Base-by-base conservation (phyloP, 345 rosid species). In the Nephelium lappaceum region DNA sequence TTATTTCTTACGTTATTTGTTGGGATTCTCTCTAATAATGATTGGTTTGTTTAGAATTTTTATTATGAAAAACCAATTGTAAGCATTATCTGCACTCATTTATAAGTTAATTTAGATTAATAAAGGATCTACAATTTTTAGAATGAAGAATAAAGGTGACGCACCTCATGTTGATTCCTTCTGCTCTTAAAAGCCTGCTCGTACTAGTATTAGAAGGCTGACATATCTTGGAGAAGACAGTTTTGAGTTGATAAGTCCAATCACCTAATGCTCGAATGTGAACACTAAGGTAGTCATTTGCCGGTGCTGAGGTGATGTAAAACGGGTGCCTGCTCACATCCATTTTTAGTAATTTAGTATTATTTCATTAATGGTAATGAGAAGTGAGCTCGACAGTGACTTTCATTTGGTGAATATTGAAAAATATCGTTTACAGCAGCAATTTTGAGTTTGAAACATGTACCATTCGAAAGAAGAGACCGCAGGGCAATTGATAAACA, bases 221-320 rank as follows among this genome's bases (percentile, higher is more conserved):
- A 61, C 94, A 92, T 14, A 82, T 94, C 87, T 92, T 88, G 0
- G 98, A 87, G 86, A 94, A 94, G 49, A 91, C 95, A 11, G 80
- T 81, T 41, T 87, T 89, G 75, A 94, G 89, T 73, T 92, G 94
- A 43, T 93, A 72, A 0, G 98, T 94, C 98, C 98, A 94, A 76
- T 94, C 98, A 8, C 98, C 98, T 0, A 88, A 80, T 1, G 95
- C 90, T 74, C 97, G 86, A 77, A 94, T 94, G 82, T 94, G 97
- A 43, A 94, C 49, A 45, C 49, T 45, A 45, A 45, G 49, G 49
- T 45, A 45, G 49, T 45, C 11, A 11, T 45, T 45, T 63, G 92
- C 94, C 0, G 98, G 98, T 23, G 98, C 89, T 2, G 98, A 94
- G n/a, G 97, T 94, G 76, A 94, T 94, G n/a, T 95, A 94, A 85